These are phyloP conservation scores for Croton laevigatus DNA, from an alignment of 441 rosid species.

Conservation along the genomic window DNA sequence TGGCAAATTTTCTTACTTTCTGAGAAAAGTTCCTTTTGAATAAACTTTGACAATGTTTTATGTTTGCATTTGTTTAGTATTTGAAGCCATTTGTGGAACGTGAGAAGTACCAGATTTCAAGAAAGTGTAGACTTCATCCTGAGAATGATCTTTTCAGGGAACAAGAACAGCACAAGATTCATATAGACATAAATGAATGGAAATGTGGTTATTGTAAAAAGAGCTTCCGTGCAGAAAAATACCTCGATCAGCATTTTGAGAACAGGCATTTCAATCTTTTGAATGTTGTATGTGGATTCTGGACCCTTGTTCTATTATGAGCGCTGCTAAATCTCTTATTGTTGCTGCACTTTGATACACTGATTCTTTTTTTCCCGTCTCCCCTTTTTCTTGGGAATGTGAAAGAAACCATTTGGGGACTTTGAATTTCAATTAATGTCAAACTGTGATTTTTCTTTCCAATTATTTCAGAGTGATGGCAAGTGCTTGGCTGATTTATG, in stretches of 20 bases:
- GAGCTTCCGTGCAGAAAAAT: slow-evolving; percentile 80
- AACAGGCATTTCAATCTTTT: slow-evolving; percentile 75
- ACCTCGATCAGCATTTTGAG: slow-evolving; percentile 83
- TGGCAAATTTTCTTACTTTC: background rate
- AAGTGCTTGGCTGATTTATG: slow-evolving; percentile 95
- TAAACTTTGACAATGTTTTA: slow-evolving; percentile 2
- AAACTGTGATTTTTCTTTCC: background rate
- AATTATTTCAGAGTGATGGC: slow-evolving; percentile 53
- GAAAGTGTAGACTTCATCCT: slow-evolving; percentile 77
- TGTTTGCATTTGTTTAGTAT: slow-evolving; percentile 45
- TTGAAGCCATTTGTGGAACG: slow-evolving; percentile 83
- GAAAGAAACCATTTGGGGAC: background rate
- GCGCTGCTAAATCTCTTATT: background rate
- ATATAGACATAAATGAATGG: slow-evolving; percentile 78
- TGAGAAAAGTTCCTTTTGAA: background rate
- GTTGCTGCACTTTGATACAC: background rate
- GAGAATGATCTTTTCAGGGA: slow-evolving; percentile 79
- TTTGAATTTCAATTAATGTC: slow-evolving; percentile 3
- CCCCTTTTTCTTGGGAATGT: background rate
- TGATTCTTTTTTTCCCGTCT: background rate
- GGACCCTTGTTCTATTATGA: slow-evolving; percentile 23
- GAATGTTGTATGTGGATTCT: slow-evolving; percentile 62
- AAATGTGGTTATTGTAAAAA: slow-evolving; percentile 92
- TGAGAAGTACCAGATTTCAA: slow-evolving; percentile 59
- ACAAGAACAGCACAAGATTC: slow-evolving; percentile 88